Base-by-base conservation (phyloP, 768 basidiomycete species). In the Panaeolus papilionaceus region DNA sequence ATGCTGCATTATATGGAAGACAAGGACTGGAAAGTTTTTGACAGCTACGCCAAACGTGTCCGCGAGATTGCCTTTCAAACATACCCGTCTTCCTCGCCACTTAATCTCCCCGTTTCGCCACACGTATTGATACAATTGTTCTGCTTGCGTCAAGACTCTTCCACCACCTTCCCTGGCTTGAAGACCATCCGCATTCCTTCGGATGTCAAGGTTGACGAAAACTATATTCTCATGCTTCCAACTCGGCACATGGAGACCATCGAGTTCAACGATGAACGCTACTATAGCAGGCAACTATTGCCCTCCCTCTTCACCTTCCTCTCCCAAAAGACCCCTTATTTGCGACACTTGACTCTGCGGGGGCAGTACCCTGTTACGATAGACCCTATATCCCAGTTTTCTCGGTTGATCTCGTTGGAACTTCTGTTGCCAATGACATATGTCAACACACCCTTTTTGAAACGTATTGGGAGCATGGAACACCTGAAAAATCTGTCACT, bases 31-130 rank as follows among this genome's bases (percentile, higher is more conserved):
- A 16, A 8, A 14, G 11, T 54, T 6, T 58, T 38, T 58, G 51
- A 65, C 20, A 2, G 33, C 9, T 65, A 65, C 38, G 64, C 64
- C 26, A 38, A 23, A 28, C 64, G 64, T 5, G 38, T 65, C 9
- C 28, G 64, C 14, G 51, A 37, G 12, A 6, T 65, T 11, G 20
- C 16, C 49, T 61, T 65, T 44, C 63, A 23, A 65, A 33, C 33
- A 5, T 33, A 33, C 33, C 33, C 33, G 33, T 33, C 33, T 33
- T n/a, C n/a, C 40, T 23, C 18, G 40, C 42, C 42, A 14, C 40
- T 33, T 28, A 33, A 14, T 64, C 64, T 18, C 33, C 62, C 18
- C 5, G 33, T 33, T 33, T 33, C 33, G 33, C 33, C 33, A 33
- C 33, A 33, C 33, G 33, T 33, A 33, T 33, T 33, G 33, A 5